These are phyloP conservation scores for Fonsecaea monophora DNA, from an alignment of 2,329 filamentous ascomycete species.

Conservation along the genomic window DNA sequence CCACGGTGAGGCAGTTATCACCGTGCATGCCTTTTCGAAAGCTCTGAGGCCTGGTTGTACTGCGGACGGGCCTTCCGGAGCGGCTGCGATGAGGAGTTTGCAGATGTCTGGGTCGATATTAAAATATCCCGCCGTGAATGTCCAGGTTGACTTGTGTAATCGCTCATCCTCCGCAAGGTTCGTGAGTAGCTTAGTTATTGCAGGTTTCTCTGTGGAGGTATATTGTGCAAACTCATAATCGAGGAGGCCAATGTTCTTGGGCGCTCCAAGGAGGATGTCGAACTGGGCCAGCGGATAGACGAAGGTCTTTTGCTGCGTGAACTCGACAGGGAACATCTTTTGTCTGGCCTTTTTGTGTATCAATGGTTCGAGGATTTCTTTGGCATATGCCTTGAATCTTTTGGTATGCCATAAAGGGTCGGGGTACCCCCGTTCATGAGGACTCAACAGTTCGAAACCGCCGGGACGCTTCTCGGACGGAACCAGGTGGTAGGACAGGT, in stretches of 20 bases:
- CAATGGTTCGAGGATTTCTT: conserved; percentile 69
- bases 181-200: conserved; percentile 75
- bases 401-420: conserved; percentile 40
- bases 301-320: conserved; percentile 65
- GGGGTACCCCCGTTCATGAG: conserved; percentile 37
- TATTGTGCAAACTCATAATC: conserved; percentile 52
- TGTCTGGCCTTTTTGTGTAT: conserved; percentile 56
- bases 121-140: conserved; percentile 97
- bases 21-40: conserved; percentile 66
- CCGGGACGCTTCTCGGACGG: conserved; percentile 60
- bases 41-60: conserved; percentile 32
- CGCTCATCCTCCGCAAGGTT: conserved; percentile 66
- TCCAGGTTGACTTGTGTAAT: conserved; percentile 79
- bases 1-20: conserved; percentile 89
- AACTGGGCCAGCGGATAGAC: conserved; percentile 89
- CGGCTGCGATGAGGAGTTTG: conserved; percentile 73
- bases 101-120: conserved; percentile 90
- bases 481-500: conserved; percentile 79
- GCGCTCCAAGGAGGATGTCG: conserved; percentile 72
- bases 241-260: conserved; percentile 34
- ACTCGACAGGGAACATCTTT: conserved; percentile 39
- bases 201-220: conserved; percentile 86
- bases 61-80: conserved; percentile 40
- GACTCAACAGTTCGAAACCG: conserved; percentile 61
- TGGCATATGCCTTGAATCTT: conserved; percentile 71